Conservation (phyloP, 495 filamentous ascomycete genomes). For the Tuber aestivum region DNA sequence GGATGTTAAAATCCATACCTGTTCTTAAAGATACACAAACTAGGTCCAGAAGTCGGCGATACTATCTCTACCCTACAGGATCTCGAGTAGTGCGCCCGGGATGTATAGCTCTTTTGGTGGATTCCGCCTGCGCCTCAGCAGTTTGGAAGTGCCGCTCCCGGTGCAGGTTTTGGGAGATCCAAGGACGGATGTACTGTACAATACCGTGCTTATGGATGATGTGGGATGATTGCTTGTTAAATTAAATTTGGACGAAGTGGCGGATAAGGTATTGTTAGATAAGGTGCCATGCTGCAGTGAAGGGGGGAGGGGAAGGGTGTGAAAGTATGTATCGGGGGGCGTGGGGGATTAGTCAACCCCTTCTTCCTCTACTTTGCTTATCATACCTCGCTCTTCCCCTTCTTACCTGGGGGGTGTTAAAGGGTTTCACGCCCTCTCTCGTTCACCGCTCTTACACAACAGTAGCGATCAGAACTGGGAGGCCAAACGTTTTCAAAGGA, state of each 20-base stretch:
- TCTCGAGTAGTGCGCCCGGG: not conserved
- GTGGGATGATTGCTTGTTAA: not conserved
- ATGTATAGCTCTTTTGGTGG: not conserved
- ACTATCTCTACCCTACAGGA: not conserved
- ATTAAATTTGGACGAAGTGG: not conserved
- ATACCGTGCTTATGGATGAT: not conserved
- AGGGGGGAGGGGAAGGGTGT: not conserved
- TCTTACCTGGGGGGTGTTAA: too few relatives aligned
- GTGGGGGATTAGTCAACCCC: not conserved
- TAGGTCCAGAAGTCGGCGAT: not conserved
- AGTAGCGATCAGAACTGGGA: too few relatives aligned
- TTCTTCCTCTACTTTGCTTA: too few relatives aligned
- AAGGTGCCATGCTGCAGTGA: too few relatives aligned
- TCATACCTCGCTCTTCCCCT: too few relatives aligned
- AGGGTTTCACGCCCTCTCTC: too few relatives aligned
- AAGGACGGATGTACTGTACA: not conserved
- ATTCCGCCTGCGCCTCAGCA: not conserved
- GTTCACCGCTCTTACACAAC: too few relatives aligned
- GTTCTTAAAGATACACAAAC: not conserved
- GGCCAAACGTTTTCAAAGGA: too few relatives aligned
- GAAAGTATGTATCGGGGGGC: not conserved
- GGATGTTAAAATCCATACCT: not conserved
- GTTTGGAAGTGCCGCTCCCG: not conserved
- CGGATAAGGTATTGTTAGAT: too few relatives aligned
- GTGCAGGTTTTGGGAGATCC: not conserved